Conservation (phyloP, 371 early-diverging fungal genomes). For the Gilbertella persicaria region DNA sequence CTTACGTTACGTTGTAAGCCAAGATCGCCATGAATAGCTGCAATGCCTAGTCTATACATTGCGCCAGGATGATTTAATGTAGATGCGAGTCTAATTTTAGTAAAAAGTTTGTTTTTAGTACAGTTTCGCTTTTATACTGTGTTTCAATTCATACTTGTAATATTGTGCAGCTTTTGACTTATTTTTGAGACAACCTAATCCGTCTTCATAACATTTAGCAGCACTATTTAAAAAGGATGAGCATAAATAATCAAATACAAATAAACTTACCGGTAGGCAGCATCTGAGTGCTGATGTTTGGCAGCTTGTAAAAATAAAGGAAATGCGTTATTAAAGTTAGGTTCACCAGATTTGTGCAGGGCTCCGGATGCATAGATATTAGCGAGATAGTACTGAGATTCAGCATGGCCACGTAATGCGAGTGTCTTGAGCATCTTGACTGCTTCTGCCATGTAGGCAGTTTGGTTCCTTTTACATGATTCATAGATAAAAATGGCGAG, state of each 20-base stretch:
- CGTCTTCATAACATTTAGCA: conserved; percentile 71
- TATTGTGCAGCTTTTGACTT: conserved; percentile 66
- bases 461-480: conserved; percentile 51
- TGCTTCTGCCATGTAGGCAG: conserved; percentile 58
- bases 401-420: conserved; percentile 59
- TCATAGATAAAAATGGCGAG: conserved; percentile 73
- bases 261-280: conserved; percentile 52
- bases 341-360: conserved; percentile 52
- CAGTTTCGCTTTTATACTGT: not conserved
- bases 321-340: conserved; percentile 67
- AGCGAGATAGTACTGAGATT: conserved; percentile 67
- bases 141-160: conserved; percentile 51
- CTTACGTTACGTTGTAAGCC: conserved; percentile 60
- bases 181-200: conserved; percentile 61
- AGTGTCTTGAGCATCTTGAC: conserved; percentile 58
- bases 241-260: not conserved
- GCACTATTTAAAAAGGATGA: conserved; percentile 34
- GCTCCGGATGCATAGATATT: conserved; percentile 65
- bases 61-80: conserved; percentile 73
- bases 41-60: conserved; percentile 71
- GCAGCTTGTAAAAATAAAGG: conserved; percentile 68
- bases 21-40: conserved; percentile 69
- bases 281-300: conserved; percentile 69
- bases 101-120: not conserved
- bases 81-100: conserved; percentile 41